Evolutionary conservation across 163 green algal genomes (phyloP).

Genomic region (Trebouxiophyceae sp.): DNA sequence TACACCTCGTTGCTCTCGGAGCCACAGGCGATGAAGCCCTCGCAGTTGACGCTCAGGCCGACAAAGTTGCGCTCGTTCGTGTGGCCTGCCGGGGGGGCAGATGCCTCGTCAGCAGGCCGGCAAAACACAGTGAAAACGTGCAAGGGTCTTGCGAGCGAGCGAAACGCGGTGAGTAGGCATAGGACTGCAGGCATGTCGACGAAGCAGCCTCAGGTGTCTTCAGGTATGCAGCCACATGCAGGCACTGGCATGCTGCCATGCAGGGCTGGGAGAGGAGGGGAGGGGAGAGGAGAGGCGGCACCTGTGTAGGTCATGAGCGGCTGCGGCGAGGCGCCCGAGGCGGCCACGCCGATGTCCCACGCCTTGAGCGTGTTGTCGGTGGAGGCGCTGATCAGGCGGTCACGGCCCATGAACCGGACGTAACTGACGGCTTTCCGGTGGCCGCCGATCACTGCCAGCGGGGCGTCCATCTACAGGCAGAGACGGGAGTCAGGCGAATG

Average conservation of each 20-base stretch:
- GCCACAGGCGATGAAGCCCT: slow-evolving; percentile 63
- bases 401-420: slow-evolving; percentile 47
- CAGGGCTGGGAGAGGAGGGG: too few species aligned
- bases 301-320: slow-evolving; percentile 24
- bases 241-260: too few species aligned
- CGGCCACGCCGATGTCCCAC: slow-evolving; percentile 48
- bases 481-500: too few species aligned
- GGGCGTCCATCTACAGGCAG: slow-evolving; percentile 16
- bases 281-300: too few species aligned
- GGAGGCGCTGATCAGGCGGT: slow-evolving; percentile 63
- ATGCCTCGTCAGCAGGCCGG: too few species aligned
- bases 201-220: too few species aligned
- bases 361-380: slow-evolving; percentile 67
- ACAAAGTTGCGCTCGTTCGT: slow-evolving; percentile 86
- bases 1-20: slow-evolving; percentile 61
- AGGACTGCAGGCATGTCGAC: too few species aligned
- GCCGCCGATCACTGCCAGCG: slow-evolving; percentile 34
- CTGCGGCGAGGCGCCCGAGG: background rate
- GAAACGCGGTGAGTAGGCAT: too few species aligned
- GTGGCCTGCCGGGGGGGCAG: too few species aligned
- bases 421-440: slow-evolving; percentile 70
- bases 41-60: slow-evolving; percentile 51
- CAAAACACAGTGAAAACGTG: too few species aligned
- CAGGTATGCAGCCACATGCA: too few species aligned
- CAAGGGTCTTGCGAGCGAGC: too few species aligned